phyloP scores from a whole-genome alignment of 352 stramenopile species.

The Aphanomyces euteiches region DNA sequence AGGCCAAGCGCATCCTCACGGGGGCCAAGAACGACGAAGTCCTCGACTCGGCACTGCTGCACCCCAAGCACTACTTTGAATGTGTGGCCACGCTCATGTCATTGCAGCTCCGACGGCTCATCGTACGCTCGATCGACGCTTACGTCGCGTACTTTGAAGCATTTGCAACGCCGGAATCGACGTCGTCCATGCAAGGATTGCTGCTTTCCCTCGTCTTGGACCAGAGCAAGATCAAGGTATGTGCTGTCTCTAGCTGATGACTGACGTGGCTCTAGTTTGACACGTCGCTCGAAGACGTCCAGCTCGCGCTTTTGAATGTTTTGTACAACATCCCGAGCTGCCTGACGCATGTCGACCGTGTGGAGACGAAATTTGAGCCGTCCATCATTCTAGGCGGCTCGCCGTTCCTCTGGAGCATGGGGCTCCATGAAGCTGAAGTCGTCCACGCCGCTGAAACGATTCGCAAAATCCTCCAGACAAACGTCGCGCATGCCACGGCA shows the following conservation, averaged over 20 bases:
- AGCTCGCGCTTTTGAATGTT: conserved; percentile 54
- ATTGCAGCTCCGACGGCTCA: conserved; percentile 58
- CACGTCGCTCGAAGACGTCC: conserved; percentile 50
- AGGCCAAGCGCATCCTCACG: conserved; percentile 44
- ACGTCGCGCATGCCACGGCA: conserved; percentile 40
- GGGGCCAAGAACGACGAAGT: conserved; percentile 27
- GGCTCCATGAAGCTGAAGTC: conserved; percentile 58
- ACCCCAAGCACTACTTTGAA: conserved; percentile 52
- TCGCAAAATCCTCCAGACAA: conserved; percentile 58
- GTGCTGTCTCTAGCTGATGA: conserved; percentile 33
- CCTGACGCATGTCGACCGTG: conserved; percentile 60
- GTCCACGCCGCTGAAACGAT: conserved; percentile 53
- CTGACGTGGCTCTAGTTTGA: conserved; percentile 38
- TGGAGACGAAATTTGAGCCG: conserved; percentile 62
- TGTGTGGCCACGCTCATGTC: conserved; percentile 67
- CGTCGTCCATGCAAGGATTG: conserved; percentile 23
- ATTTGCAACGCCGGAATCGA: conserved; percentile 37
- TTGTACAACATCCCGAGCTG: conserved; percentile 63
- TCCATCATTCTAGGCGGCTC: conserved; percentile 35
- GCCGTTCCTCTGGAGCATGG: conserved; percentile 67
- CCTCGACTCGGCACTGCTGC: conserved; percentile 2
- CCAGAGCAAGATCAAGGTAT: conserved; percentile 34
- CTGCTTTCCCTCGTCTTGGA: conserved; percentile 34
- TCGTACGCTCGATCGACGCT: conserved; percentile 57
- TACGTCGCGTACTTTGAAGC: conserved; percentile 68